These are phyloP conservation scores for Catenaria anguillulae DNA, from an alignment of 371 early-diverging fungal species.

Conservation along the genomic window DNA sequence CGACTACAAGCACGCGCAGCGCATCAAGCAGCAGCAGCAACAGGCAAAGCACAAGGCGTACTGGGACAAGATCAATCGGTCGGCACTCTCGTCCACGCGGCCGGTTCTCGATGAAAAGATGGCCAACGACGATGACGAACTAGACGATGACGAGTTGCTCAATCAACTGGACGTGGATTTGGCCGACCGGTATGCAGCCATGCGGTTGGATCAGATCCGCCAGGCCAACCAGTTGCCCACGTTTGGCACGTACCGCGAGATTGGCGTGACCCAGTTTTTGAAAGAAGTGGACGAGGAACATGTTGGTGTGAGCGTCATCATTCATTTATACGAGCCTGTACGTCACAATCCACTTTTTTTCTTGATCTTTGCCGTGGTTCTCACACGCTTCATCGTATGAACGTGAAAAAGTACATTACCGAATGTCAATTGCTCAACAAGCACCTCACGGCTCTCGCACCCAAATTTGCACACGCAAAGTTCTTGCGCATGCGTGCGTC, in stretches of 20 bases:
- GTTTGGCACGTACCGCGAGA: constrained; percentile 8
- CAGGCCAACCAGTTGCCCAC: no score
- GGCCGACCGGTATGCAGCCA: no score
- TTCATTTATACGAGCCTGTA: constrained; percentile 8
- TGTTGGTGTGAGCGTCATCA: not conserved
- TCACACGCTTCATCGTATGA: not conserved
- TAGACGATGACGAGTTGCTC: not conserved
- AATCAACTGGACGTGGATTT: not conserved
- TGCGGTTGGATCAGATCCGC: no score
- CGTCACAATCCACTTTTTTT: no score
- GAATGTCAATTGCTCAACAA: not conserved
- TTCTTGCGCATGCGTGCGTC: constrained; percentile 1
- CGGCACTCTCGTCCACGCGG: no score
- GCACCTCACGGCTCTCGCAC: constrained; percentile 4
- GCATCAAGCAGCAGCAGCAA: no score
- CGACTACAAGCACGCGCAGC: constrained; percentile 7
- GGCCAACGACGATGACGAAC: not conserved
- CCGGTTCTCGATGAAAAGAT: no score
- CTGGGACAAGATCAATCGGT: no score
- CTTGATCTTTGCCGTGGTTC: not conserved
- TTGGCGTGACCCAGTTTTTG: constrained; percentile 7
- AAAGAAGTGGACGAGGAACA: constrained; percentile 5
- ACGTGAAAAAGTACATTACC: not conserved
- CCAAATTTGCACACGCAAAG: not conserved
- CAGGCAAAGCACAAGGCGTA: no score